Conservation (phyloP, 805 yeast species). For the Metschnikowia noctiluminum region DNA sequence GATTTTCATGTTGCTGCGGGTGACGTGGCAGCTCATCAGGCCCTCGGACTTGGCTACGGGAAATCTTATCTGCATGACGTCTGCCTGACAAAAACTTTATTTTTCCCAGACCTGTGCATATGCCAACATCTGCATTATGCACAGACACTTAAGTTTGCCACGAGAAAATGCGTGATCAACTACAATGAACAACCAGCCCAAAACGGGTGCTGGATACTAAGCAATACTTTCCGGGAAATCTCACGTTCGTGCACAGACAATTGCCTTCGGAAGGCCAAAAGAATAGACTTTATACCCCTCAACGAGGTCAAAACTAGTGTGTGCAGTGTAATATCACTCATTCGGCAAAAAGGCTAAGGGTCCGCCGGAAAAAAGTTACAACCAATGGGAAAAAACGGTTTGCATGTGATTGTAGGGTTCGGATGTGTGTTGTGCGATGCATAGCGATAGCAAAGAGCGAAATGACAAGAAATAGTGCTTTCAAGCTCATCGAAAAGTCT, state of each 20-base stretch:
- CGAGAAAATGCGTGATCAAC: neutral
- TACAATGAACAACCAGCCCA: neutral
- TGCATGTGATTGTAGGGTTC: no score
- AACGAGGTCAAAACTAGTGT: neutral
- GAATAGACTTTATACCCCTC: no score
- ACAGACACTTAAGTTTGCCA: neutral
- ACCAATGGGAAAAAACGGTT: no score
- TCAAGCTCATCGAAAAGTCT: neutral
- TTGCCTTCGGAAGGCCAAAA: no score
- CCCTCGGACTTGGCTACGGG: neutral
- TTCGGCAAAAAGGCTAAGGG: no score
- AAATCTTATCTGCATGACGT: neutral
- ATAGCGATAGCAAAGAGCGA: no score
- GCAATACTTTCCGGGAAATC: neutral
- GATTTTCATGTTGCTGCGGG: neutral
- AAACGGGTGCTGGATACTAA: neutral
- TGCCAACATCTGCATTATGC: neutral
- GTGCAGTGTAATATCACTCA: no score
- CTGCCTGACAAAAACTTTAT: neutral
- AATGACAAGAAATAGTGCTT: neutral
- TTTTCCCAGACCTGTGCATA: neutral
- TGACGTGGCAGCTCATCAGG: slow-evolving; percentile 4
- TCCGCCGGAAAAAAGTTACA: no score
- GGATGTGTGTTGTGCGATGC: no score
- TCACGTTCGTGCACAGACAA: neutral